Base-by-base conservation (phyloP, 441 rosid genomes). In the Pelargonium myrrhifolium region DNA sequence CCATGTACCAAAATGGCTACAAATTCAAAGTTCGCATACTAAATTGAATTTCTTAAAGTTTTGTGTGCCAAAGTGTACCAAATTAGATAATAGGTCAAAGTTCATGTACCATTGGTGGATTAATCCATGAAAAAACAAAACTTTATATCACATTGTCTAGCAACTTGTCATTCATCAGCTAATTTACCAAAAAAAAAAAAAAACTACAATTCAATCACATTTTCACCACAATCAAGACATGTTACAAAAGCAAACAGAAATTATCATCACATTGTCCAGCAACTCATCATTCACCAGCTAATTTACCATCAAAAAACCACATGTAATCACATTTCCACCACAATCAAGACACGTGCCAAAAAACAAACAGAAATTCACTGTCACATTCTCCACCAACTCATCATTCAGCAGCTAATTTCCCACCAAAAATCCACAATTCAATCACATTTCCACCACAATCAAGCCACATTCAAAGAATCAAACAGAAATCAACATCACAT, bases 101-200 rank as follows among this genome's bases (percentile, higher is more conserved):
- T n/a, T n/a, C n/a, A n/a, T n/a, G n/a, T n/a, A n/a, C n/a, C n/a
- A n/a, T n/a, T n/a, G n/a, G n/a, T n/a, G n/a, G n/a, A n/a, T n/a
- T n/a, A n/a, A n/a, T n/a, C n/a, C n/a, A n/a, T n/a, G 17, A 39
- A 53, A 35, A 31, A 42, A 6, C 3, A 3, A 14, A 84, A 43
- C 11, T 43, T 43, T 9, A 43, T 14, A 43, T 43, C 49, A 43
- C 49, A 43, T 43, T 43, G 49, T 43, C 12, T 14, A 1, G 3
- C 49, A 43, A 43, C 15, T 14, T n/a, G 11, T 1, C 51, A 1
- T 2, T 43, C 51, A 11, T n/a, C 51, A 43, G 4, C 49, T 43
- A 43, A 43, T 9, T 10, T 9, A 9, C 49, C 1, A 39, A 5
- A 39, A 24, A 24, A 24, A 24, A 24, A 24, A 24, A 53, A 53